Evolutionary conservation across 2,329 filamentous ascomycete species (phyloP), one percentile per base, ranked within the genome.

Genomic region (Diaporthe vexans): DNA sequence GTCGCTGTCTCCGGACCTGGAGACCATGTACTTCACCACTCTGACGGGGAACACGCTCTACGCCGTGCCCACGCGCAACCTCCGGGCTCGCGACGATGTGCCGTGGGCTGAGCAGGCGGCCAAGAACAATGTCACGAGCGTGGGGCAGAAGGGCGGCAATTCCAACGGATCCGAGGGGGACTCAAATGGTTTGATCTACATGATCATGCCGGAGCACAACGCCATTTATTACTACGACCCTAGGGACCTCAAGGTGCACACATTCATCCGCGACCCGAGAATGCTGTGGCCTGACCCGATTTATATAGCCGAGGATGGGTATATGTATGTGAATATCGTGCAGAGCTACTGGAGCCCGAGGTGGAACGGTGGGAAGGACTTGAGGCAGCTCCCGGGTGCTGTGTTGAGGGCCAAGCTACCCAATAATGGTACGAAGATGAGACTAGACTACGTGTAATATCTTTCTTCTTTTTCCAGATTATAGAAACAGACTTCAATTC

Each of bases 161-260:
- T 84, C 83, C 8, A 86, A 87, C 73, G 85, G 85, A 2, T 87
- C 86, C 76, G 81, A 85, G 21, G 83, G 82, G 15, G 85, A 87
- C 72, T 82, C 77, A 35, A 82, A 85, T 24, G 85, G 85, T 0
- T 80, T 84, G 11, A 81, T 87, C 17, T 87, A 86, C 73, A 85
- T 86, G 81, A 79, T 85, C 35, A 87, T 87, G 83, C 85, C 85
- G 1, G 81, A 83, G 75, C 80, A 84, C 24, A 87, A 87, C 73
- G 84, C 84, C 0, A 82, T 87, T 19, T 86, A 83, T 78, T 84
- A 84, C 68, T 87, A 83, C 76, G 84, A 86, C 43, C 69, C 69
- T 1, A 48, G 33, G 21, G 69, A 72, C 11, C 69, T 72, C 1
- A 72, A 72, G 35, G 69, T 72, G 5, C 69, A 72, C 56, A 72